phyloP scores from a whole-genome alignment of 441 rosid species.

The Adansonia grandidieri region DNA sequence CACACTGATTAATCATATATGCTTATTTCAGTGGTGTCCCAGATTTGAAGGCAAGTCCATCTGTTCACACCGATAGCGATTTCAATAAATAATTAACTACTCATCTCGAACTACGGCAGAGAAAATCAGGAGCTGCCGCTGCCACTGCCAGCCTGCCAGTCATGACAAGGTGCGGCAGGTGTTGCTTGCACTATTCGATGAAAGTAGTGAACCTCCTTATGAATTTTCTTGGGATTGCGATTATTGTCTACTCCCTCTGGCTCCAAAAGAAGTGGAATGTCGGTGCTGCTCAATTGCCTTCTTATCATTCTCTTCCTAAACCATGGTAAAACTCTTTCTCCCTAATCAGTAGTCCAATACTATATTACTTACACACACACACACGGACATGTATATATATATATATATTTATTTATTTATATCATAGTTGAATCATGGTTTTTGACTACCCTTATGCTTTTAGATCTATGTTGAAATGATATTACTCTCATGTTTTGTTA shows the following conservation, averaged over 20 bases:
- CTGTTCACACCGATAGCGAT: not conserved
- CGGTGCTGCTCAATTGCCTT: conserved; percentile 33
- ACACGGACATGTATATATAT: no score
- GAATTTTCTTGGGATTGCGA: conserved; percentile 42
- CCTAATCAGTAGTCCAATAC: not conserved
- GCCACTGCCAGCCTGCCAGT: not conserved
- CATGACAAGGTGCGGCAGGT: conserved; percentile 49
- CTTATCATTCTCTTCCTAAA: conserved; percentile 27
- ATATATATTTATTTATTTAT: no score
- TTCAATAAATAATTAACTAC: not conserved
- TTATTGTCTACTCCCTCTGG: conserved; percentile 64
- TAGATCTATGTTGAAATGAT: not conserved
- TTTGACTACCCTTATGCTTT: not conserved
- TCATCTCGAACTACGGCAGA: not conserved
- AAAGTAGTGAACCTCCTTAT: conserved; percentile 39
- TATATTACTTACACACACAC: no score
- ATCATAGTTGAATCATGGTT: not conserved
- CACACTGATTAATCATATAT: not conserved
- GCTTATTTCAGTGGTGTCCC: not conserved
- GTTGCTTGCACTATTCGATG: conserved; percentile 43
- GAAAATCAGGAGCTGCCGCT: not conserved
- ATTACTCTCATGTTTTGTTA: not conserved
- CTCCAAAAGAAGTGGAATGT: conserved; percentile 51
- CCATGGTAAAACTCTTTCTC: conserved; percentile 42
- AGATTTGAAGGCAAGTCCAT: not conserved